Base-by-base conservation (phyloP, 2,329 filamentous ascomycete species). In the Penicillium sp. region DNA sequence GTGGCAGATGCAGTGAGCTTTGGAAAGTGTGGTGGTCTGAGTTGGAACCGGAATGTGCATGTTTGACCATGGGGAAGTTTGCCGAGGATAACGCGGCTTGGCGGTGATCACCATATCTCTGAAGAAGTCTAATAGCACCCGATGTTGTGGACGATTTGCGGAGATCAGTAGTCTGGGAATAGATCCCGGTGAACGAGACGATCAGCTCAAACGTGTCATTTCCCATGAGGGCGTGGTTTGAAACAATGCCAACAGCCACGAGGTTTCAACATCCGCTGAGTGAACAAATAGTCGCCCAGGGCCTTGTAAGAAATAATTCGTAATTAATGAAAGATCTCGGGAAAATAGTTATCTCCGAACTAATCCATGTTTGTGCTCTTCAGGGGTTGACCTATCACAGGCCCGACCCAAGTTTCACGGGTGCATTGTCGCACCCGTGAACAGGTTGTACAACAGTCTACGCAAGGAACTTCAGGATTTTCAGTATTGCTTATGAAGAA, bases 391-490 rank as follows among this genome's bases (percentile, higher is more conserved):
- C 39, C 39, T 41, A 22, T 41, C 19, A 41, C 39, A 22, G 39
- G n/a, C 19, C 19, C 39, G 10, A 22, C 39, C 19, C 19, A 22
- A 22, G 39, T 19, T 39, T n/a, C 35, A 39, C n/a, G 2, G 8
- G 35, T 19, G n/a, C n/a, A 2, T 19, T n/a, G 11, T 5, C 7
- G 31, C 16, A n/a, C 35, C 35, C 35, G 35, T 39, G 35, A 19
- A 39, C n/a, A n/a, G 16, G n/a, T 39, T 8, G 8, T n/a, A 19
- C 35, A 39, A 8, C 1, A 19, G 7, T 19, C 9, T 13, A 4
- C n/a, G 7, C 16, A 2, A 6, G 16, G 1, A 5, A 7, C 14
- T 14, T 35, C 35, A 8, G 7, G 1, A 0, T n/a, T n/a, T 6
- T 37, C 16, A 37, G 35, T 13, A 31, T 31, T 31, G 10, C 5